Evolutionary conservation across 495 filamentous ascomycete genomes (phyloP).

Genomic region (Cudoniella acicularis): DNA sequence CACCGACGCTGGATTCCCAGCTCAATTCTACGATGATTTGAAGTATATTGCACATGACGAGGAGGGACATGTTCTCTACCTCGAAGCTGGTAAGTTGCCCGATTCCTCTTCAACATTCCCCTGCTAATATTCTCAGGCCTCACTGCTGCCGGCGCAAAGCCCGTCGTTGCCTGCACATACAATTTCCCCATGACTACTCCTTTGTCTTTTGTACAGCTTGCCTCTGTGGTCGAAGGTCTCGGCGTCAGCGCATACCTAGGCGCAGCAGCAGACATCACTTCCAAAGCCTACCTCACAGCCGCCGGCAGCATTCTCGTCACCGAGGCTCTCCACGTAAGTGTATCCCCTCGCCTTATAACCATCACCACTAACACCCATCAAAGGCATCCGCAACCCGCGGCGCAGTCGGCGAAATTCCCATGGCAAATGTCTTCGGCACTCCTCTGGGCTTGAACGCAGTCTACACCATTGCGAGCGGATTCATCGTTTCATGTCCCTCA

Average conservation of each 20-base stretch:
- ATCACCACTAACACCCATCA: constrained; percentile 29
- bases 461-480: constrained; percentile 51
- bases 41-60: constrained; percentile 51
- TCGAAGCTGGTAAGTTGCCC: constrained; percentile 1
- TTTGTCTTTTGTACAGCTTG: constrained; percentile 42
- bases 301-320: constrained; percentile 58
- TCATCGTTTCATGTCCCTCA: constrained; percentile 51
- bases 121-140: neutral
- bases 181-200: constrained; percentile 44
- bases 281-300: constrained; percentile 48
- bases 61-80: constrained; percentile 44
- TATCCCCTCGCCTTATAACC: neutral
- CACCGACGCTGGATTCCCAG: constrained; percentile 44
- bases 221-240: constrained; percentile 51
- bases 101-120: neutral
- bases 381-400: constrained; percentile 47
- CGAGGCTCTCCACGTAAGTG: constrained; percentile 49
- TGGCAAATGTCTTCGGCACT: constrained; percentile 50
- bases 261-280: constrained; percentile 51
- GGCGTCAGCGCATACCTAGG: constrained; percentile 54
- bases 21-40: constrained; percentile 48
- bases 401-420: constrained; percentile 41
- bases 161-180: constrained; percentile 51
- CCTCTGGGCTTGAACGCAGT: constrained; percentile 52
- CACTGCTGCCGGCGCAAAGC: constrained; percentile 36